Conservation (phyloP, 192 early-diverging fungal genomes). For the Paraglomus brasilianum region DNA sequence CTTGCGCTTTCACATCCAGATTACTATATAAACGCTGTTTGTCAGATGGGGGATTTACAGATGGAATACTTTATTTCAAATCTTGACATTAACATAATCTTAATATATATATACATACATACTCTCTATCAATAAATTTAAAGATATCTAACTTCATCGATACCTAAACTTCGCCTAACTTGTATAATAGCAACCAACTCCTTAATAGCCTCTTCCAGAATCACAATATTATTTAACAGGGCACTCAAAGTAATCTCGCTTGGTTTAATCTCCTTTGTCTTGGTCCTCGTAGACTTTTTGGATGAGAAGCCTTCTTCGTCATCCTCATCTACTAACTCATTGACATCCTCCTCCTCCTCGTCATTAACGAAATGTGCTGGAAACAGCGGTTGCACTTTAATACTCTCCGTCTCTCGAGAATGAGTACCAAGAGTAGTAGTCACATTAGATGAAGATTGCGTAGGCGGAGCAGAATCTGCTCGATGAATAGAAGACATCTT, state of each 20-base stretch:
- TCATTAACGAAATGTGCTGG: constrained; percentile 54
- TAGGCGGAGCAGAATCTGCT: not conserved
- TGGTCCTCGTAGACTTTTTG: constrained; percentile 34
- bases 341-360: constrained; percentile 42
- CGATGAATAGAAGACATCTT: constrained; percentile 12
- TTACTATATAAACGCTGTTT: too few species aligned
- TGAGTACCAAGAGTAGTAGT: constrained; percentile 33
- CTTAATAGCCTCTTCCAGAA: constrained; percentile 89
- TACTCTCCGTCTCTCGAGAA: constrained; percentile 39
- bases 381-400: constrained; percentile 55
- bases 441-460: constrained; percentile 20
- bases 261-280: constrained; percentile 34
- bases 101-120: too few species aligned
- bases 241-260: constrained; percentile 55
- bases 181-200: constrained; percentile 85
- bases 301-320: constrained; percentile 41
- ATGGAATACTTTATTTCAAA: too few species aligned
- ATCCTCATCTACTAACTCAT: constrained; percentile 29
- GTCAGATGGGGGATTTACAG: too few species aligned
- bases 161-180: constrained; percentile 72
- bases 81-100: too few species aligned
- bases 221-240: constrained; percentile 87
- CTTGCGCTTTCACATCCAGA: too few species aligned
- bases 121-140: constrained; percentile 15
- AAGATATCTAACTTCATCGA: constrained; percentile 59